phyloP scores from a whole-genome alignment of 2,329 filamentous ascomycete species.

The Beauveria asiatica region DNA sequence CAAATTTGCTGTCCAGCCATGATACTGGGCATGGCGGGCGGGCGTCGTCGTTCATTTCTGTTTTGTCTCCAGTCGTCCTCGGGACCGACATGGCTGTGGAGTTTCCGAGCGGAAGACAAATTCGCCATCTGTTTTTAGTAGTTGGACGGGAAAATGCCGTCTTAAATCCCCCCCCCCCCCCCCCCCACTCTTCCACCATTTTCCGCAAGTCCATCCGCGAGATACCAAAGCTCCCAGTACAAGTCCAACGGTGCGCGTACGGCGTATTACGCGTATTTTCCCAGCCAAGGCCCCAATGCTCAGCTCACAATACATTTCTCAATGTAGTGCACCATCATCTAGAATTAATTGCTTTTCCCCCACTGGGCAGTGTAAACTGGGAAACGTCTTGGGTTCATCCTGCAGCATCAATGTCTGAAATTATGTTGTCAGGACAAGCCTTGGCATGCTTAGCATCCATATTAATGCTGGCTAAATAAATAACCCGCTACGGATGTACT shows the following conservation, averaged over 20 bases:
- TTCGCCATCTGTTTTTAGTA: not conserved
- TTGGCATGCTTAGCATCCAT: not conserved
- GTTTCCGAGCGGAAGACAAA: slow-evolving; percentile 2
- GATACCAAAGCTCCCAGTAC: not conserved
- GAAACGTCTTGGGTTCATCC: not conserved
- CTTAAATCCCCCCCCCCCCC: not conserved
- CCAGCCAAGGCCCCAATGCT: not conserved
- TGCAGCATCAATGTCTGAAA: not conserved
- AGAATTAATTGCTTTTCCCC: not conserved
- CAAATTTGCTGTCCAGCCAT: no score
- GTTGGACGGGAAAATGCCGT: not conserved
- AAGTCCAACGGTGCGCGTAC: not conserved
- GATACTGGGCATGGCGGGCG: no score
- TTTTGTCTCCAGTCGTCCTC: not conserved
- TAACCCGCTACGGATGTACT: not conserved
- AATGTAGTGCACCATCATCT: not conserved
- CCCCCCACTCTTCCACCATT: not conserved
- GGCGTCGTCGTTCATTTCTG: no score
- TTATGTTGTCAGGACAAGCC: not conserved
- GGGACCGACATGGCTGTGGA: not conserved
- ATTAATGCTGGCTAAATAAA: no score
- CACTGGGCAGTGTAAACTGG: not conserved
- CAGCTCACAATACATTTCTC: not conserved
- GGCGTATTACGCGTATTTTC: slow-evolving; percentile 7
- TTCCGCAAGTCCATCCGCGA: not conserved